Percentiles rank a stretch among this genome's conserved stretches.
Evolutionary conservation across 257 asterid genomes (phyloP).

Genomic region (Thymus quinquecostatus): DNA sequence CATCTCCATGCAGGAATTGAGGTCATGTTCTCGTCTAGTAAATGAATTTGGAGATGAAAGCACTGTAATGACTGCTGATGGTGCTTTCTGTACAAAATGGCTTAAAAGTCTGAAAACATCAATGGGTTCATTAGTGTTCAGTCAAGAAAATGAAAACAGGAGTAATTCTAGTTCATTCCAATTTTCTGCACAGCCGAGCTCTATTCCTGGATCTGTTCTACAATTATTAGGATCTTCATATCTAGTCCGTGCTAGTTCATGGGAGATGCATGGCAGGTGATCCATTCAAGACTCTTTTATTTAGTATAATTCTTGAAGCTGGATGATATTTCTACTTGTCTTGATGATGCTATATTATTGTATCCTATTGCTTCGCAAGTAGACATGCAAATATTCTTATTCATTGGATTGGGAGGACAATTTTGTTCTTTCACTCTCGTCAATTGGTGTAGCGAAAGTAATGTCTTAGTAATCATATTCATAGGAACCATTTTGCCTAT

Average conservation of each 20-base stretch:
- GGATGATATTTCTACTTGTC: constrained; percentile 12
- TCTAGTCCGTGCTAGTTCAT: constrained; percentile 86
- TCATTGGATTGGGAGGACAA: constrained; percentile 12
- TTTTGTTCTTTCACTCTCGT: constrained; percentile 4
- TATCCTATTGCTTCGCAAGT: neutral
- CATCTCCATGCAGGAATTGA: constrained; percentile 64
- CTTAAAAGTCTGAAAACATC: constrained; percentile 71
- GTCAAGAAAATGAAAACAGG: constrained; percentile 59
- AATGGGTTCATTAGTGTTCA: constrained; percentile 60
- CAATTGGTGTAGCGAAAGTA: neutral
- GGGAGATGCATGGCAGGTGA: constrained; percentile 99
- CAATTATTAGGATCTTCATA: constrained; percentile 87
- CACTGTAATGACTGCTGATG: constrained; percentile 71
- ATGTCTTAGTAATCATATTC: constrained; percentile 3
- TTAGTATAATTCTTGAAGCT: constrained; percentile 29
- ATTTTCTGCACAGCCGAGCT: constrained; percentile 75
- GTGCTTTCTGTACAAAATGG: constrained; percentile 81
- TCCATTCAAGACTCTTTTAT: constrained; percentile 22
- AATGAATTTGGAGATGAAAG: constrained; percentile 76
- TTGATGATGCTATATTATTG: constrained; percentile 2
- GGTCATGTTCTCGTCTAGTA: constrained; percentile 75
- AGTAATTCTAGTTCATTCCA: constrained; percentile 45
- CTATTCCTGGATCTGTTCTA: constrained; percentile 83
- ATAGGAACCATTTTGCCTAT: constrained; percentile 17
- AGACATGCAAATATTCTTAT: constrained; percentile 5